Evolutionary conservation across 495 filamentous ascomycete species (phyloP), one percentile per base, ranked within the genome.

Genomic region (Penicillium roqueforti): DNA sequence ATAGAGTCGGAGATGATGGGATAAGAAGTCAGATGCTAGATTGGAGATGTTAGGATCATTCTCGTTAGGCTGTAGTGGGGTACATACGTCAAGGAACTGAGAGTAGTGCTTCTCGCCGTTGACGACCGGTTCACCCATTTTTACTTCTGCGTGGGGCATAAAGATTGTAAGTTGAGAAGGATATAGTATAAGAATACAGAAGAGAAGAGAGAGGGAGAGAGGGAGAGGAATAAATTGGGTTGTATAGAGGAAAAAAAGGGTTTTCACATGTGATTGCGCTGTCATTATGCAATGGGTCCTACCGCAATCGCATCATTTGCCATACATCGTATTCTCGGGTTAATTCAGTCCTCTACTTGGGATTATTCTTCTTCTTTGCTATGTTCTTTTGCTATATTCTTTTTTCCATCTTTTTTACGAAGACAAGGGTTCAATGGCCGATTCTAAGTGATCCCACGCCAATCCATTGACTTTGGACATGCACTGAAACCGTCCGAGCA

Each of bases 1-100:
- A 96, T 83, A 62, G 82, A 76, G 69, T 95, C 91, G 61, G 82
- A 84, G 67, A 97, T 80, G 47, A 93, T 73, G 9, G 93, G 93
- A 75, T 95, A 96, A 56, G 84, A 86, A 36, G 80, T 79, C 56
- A 97, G 80, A 67, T 97, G 92, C 87, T 95, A 8, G 13, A 6
- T 34, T n/a, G n/a, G n/a, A n/a, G n/a, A n/a, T n/a, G n/a, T n/a
- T n/a, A n/a, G n/a, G n/a, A n/a, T n/a, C n/a, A n/a, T n/a, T n/a
- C n/a, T n/a, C n/a, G 19, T 56, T 32, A 52, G 14, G 25, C 29
- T 32, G 23, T 19, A 32, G 32, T 37, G 37, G 40, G 26, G 54
- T 53, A 69, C 85, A 63, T 79, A 88, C 86, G 40, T 81, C 76
- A 47, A 89, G 57, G 71, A 86, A 87, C 53, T 86, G 82, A 47